These are phyloP conservation scores for Benincasa hispida DNA, from an alignment of 306 rosid species.

Conservation along the genomic window DNA sequence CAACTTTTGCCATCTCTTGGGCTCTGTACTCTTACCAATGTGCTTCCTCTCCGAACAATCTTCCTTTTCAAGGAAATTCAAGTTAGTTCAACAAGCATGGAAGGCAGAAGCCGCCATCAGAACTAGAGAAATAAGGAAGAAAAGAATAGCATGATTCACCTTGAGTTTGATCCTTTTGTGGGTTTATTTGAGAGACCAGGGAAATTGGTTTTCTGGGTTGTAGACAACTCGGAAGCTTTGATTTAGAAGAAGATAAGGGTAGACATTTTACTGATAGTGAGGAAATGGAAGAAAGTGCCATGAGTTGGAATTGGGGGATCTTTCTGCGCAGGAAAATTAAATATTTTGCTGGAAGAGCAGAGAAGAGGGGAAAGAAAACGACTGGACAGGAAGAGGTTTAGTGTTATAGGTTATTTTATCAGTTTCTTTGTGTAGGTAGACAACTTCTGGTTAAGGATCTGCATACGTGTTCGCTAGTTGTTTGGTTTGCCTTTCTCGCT, in stretches of 20 bases:
- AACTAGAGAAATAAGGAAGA: neutral
- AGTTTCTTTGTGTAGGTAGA: neutral
- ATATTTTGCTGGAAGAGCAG: neutral
- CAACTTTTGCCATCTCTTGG: constrained; percentile 39
- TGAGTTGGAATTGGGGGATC: neutral
- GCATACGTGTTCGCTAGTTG: constrained; percentile 3
- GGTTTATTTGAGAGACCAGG: constrained; percentile 20
- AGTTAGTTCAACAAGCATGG: neutral
- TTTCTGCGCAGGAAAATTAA: neutral
- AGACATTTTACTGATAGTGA: constrained; percentile 30
- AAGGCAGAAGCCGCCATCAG: neutral
- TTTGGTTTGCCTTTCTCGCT: neutral
- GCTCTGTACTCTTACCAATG: constrained; percentile 16
- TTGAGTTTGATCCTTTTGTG: constrained; percentile 9
- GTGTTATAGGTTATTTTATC: neutral
- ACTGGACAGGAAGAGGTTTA: neutral
- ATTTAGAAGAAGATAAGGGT: constrained; percentile 20
- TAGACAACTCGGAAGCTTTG: constrained; percentile 15
- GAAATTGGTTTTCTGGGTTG: constrained; percentile 21
- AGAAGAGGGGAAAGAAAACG: constrained; percentile 6
- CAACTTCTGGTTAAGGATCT: constrained; percentile 3
- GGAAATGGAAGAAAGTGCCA: constrained; percentile 47
- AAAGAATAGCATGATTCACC: constrained; percentile 10
- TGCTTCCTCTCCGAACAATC: constrained; percentile 22
- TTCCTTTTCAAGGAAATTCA: constrained; percentile 21